These are phyloP conservation scores for Xylariaceae sp. DNA, from an alignment of 2,329 filamentous ascomycete genomes.

Conservation along the genomic window DNA sequence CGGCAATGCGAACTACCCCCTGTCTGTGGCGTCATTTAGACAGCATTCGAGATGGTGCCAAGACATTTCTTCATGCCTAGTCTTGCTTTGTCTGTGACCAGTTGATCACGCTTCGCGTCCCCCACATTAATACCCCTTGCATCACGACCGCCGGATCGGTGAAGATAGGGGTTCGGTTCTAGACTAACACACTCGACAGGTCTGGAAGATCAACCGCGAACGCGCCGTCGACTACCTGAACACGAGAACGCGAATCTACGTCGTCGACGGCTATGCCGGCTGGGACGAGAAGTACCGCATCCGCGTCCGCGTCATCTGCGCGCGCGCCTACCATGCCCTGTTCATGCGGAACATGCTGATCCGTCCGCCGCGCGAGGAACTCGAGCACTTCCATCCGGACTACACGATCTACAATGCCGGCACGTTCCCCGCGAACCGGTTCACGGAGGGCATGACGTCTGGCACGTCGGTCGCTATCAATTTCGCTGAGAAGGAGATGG, in stretches of 20 bases:
- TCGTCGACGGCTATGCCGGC: slow-evolving; percentile 93
- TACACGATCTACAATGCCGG: slow-evolving; percentile 99
- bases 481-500: slow-evolving; percentile 99
- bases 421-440: slow-evolving; percentile 97
- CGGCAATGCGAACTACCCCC: slow-evolving; percentile 16
- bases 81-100: not conserved
- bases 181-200: slow-evolving; percentile 48
- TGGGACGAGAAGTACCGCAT: slow-evolving; percentile 99
- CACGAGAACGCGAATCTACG: slow-evolving; percentile 97
- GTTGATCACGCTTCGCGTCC: not conserved
- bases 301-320: slow-evolving; percentile 94
- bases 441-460: slow-evolving; percentile 97
- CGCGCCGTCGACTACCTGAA: slow-evolving; percentile 99
- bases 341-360: slow-evolving; percentile 99
- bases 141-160: slow-evolving; percentile 7
- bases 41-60: slow-evolving; percentile 19
- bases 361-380: slow-evolving; percentile 81
- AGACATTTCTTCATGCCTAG: slow-evolving; percentile 18
- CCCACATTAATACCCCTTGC: slow-evolving; percentile 8
- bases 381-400: slow-evolving; percentile 96
- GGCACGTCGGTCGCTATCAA: slow-evolving; percentile 97
- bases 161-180: not conserved
- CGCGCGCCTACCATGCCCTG: slow-evolving; percentile 96
- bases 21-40: slow-evolving; percentile 27
- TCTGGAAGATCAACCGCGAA: slow-evolving; percentile 99